These are phyloP conservation scores for Leccinellum albellum DNA, from an alignment of 768 basidiomycete species.

Conservation along the genomic window DNA sequence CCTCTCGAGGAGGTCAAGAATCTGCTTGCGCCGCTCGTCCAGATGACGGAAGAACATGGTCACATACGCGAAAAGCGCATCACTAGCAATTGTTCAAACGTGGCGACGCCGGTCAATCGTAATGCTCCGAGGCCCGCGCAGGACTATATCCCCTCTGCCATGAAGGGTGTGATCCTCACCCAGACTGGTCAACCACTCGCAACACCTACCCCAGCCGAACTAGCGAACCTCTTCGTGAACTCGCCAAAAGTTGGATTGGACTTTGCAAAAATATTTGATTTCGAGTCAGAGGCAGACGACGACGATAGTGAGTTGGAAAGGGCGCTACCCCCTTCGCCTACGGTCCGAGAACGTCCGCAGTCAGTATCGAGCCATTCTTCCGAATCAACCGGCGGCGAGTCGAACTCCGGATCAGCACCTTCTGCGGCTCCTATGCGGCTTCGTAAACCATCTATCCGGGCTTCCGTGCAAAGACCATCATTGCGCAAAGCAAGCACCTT, in stretches of 20 bases:
- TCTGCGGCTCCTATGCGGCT: slow-evolving; percentile 44
- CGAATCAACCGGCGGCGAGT: slow-evolving; percentile 24
- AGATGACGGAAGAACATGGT: slow-evolving; percentile 31
- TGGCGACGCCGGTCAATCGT: slow-evolving; percentile 53
- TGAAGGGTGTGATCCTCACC: slow-evolving; percentile 78
- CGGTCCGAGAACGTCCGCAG: slow-evolving; percentile 39
- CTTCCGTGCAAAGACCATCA: slow-evolving; percentile 33
- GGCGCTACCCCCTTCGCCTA: slow-evolving; percentile 43
- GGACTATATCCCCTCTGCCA: slow-evolving; percentile 45
- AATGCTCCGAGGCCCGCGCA: slow-evolving; percentile 21
- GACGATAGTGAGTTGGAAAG: slow-evolving; percentile 31
- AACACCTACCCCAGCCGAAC: slow-evolving; percentile 66
- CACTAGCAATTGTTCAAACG: slow-evolving; percentile 17
- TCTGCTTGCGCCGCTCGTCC: slow-evolving; percentile 49
- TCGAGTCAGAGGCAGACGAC: slow-evolving; percentile 34
- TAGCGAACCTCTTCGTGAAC: slow-evolving; percentile 62
- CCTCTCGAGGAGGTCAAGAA: slow-evolving; percentile 79
- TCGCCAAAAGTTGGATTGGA: slow-evolving; percentile 71
- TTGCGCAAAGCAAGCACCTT: slow-evolving; percentile 20
- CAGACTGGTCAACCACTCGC: slow-evolving; percentile 70
- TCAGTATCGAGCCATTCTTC: slow-evolving; percentile 29
- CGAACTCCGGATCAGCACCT: slow-evolving; percentile 16
- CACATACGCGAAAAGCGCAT: slow-evolving; percentile 20
- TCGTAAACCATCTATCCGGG: slow-evolving; percentile 55
- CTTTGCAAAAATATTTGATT: slow-evolving; percentile 77